Evolutionary conservation across 768 basidiomycete species (phyloP).

Genomic region (Mycena polygramma): DNA sequence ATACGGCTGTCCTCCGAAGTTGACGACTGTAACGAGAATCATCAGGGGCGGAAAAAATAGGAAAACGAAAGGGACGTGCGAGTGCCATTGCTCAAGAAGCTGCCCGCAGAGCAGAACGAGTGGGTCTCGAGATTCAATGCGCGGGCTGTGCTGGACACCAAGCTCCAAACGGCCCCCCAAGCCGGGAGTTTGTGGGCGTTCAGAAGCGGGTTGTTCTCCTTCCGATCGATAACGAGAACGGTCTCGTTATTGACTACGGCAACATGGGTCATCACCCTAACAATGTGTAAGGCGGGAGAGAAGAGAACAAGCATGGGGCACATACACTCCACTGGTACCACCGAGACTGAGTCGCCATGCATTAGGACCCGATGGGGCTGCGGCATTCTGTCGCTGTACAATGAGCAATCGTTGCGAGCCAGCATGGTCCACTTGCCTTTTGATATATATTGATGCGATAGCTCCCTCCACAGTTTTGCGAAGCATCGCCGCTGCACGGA

Average conservation of each 20-base stretch:
- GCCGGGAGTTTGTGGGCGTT: constrained; percentile 18
- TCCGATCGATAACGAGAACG: constrained; percentile 33
- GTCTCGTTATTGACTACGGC: constrained; percentile 32
- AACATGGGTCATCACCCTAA: constrained; percentile 34
- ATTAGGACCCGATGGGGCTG: constrained; percentile 18
- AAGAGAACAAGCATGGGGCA: not conserved
- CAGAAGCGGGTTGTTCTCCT: constrained; percentile 30
- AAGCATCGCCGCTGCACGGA: constrained; percentile 26
- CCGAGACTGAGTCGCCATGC: constrained; percentile 28
- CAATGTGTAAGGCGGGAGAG: not conserved
- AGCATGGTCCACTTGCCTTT: constrained; percentile 1
- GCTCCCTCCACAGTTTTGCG: constrained; percentile 27
- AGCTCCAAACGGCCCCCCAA: constrained; percentile 34
- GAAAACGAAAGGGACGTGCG: not conserved
- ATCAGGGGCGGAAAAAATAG: constrained; percentile 2
- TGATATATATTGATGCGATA: constrained; percentile 30
- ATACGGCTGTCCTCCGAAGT: constrained; percentile 32
- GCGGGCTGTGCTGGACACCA: constrained; percentile 15
- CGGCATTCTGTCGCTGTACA: not conserved
- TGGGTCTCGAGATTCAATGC: constrained; percentile 26
- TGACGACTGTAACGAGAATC: constrained; percentile 10
- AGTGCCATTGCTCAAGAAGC: constrained; percentile 65
- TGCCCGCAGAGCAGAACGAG: constrained; percentile 32
- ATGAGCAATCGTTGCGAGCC: not conserved
- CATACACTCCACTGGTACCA: constrained; percentile 34